Conservation (phyloP, 768 basidiomycete genomes). For the Auriscalpium orientale region DNA sequence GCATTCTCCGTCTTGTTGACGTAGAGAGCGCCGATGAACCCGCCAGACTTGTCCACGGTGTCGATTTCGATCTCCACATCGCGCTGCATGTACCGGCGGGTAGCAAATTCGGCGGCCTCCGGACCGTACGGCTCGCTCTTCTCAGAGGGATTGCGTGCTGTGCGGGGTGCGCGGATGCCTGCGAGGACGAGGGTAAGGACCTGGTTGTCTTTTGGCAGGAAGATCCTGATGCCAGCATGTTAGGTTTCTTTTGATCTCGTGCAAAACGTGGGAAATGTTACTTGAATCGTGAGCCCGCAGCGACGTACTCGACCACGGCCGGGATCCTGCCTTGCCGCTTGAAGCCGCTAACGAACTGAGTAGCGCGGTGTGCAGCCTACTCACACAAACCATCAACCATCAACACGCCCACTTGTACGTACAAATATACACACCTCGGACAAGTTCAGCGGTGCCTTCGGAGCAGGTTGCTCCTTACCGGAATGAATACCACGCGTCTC, state of each 20-base stretch:
- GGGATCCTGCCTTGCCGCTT: slow-evolving; percentile 80
- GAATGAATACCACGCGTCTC: slow-evolving; percentile 86
- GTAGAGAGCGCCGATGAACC: slow-evolving; percentile 88
- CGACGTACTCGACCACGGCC: slow-evolving; percentile 88
- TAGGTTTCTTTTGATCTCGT: background rate
- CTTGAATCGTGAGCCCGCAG: slow-evolving; percentile 96
- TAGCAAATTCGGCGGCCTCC: slow-evolving; percentile 77
- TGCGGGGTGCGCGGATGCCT: slow-evolving; percentile 89
- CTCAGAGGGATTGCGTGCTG: slow-evolving; percentile 72
- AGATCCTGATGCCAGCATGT: slow-evolving; percentile 43
- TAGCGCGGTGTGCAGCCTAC: slow-evolving; percentile 65
- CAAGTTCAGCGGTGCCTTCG: slow-evolving; percentile 80
- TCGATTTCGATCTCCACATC: slow-evolving; percentile 94
- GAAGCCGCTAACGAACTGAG: slow-evolving; percentile 84
- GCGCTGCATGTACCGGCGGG: slow-evolving; percentile 82
- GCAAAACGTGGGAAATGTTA: slow-evolving; percentile 19
- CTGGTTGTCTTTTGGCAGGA: slow-evolving; percentile 87
- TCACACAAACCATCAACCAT: background rate
- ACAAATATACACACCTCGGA: slow-evolving; percentile 59
- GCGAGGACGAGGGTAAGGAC: slow-evolving; percentile 85
- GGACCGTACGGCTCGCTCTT: slow-evolving; percentile 84
- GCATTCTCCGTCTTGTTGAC: slow-evolving; percentile 81
- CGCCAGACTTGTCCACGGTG: slow-evolving; percentile 86
- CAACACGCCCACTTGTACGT: background rate
- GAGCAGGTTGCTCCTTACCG: slow-evolving; percentile 76